Base-by-base conservation (phyloP, 257 asterid species). In the Solanum paucissectum region DNA sequence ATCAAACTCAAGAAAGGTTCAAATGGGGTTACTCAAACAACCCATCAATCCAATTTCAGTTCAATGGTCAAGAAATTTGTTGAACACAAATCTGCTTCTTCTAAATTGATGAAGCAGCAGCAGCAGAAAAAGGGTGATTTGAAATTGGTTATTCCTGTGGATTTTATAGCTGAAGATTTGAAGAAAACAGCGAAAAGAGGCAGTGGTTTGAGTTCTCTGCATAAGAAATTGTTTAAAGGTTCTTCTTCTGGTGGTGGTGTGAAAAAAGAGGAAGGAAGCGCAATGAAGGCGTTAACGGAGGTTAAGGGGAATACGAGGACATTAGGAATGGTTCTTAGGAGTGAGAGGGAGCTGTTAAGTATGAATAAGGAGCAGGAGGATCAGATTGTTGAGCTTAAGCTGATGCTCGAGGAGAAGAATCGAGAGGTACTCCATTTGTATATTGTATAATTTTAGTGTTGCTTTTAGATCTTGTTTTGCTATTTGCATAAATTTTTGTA, bases 291-390 rank as follows among this genome's bases (percentile, higher is more conserved):
- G 38, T 90, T 97, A 84, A 93, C 95, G 23, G 99, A 97, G 82
- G 95, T 95, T 34, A 95, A 93, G 83, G 92, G 92, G 36, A 97
- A 95, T 74, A 93, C 98, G 72, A 93, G 99, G 92, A 97, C 98
- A 46, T 90, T 97, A 86, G 98, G 96, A 4, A 97, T 95, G 98
- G 99, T 95, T 87, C 88, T 97, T 92, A 94, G 98, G 93, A 95
- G 99, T 88, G 99, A 97, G 93, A 92, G 99, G 95, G 99, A 95
- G 94, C 90, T 97, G 12, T 79, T 97, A 92, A 94, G 89, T 87
- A 76, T 88, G 93, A 95, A 91, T 21, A 93, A 95, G 87, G 96
- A 95, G 49, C 98, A 93, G 87, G 99, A 95, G 89, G 86, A 87
- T 42, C 89, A 92, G 90, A 94, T 97, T 90, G 84, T 92, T 32